These are phyloP conservation scores for Podaxis sp. DNA, from an alignment of 768 basidiomycete genomes.

Conservation along the genomic window DNA sequence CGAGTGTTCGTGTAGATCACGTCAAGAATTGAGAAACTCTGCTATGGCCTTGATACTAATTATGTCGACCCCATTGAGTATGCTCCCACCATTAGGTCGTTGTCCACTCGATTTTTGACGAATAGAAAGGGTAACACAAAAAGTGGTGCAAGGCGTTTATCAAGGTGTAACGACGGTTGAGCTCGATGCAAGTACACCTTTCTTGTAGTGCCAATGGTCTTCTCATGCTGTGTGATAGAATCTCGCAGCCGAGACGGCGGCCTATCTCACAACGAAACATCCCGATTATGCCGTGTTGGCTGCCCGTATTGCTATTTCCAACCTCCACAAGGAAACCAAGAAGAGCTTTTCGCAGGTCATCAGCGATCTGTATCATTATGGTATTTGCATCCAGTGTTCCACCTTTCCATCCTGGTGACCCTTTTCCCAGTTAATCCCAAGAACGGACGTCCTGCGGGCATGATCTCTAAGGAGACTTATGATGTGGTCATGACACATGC, in stretches of 20 bases:
- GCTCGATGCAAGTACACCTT: conserved; percentile 71
- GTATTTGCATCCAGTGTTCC: conserved; percentile 39
- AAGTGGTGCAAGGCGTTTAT: conserved; percentile 92
- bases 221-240: conserved; percentile 52
- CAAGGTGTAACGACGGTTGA: conserved; percentile 96
- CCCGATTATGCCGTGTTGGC: conserved; percentile 98
- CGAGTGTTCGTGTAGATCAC: conserved; percentile 61
- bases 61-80: conserved; percentile 94
- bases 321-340: conserved; percentile 98
- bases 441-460: conserved; percentile 80
- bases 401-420: conserved; percentile 22
- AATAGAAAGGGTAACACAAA: conserved; percentile 73
- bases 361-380: conserved; percentile 85
- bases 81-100: conserved; percentile 24
- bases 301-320: conserved; percentile 97
- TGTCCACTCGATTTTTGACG: not conserved
- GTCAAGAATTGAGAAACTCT: conserved; percentile 83
- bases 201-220: not conserved
- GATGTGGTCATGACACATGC: conserved; percentile 80
- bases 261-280: conserved; percentile 94
- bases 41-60: conserved; percentile 92
- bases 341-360: conserved; percentile 94
- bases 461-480: conserved; percentile 92
- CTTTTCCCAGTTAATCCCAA: conserved; percentile 79
- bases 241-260: conserved; percentile 95